Conservation (phyloP, 1,139 yeast genomes). For the Diutina ranongensis region DNA sequence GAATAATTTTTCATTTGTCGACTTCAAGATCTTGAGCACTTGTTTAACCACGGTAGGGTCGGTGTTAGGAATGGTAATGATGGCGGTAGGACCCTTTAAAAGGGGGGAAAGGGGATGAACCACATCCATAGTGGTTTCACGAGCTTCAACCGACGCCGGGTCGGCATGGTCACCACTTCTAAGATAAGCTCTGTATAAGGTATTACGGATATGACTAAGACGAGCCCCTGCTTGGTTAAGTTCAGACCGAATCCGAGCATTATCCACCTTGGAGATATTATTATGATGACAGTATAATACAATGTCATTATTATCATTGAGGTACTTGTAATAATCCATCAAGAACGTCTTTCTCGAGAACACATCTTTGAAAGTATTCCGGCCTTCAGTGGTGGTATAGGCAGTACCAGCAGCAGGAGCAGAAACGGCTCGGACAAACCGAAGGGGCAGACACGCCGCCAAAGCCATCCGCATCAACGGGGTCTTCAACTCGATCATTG, state of each 20-base stretch:
- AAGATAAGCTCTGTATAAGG: conserved; percentile 63
- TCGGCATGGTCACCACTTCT: conserved; percentile 58
- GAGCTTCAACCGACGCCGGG: conserved; percentile 45
- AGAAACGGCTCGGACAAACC: not conserved
- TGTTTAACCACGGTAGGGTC: conserved; percentile 60
- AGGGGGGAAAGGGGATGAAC: conserved; percentile 60
- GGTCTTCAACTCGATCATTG: not conserved
- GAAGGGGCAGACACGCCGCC: not conserved
- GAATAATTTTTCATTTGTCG: conserved; percentile 61
- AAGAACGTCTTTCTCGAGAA: conserved; percentile 73
- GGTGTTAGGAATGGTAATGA: conserved; percentile 55
- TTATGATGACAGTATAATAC: conserved; percentile 76
- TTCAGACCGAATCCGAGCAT: conserved; percentile 48
- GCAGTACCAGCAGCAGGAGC: not conserved
- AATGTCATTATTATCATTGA: conserved; percentile 58
- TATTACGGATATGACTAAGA: conserved; percentile 55
- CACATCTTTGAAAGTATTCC: conserved; percentile 40
- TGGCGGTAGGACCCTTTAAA: conserved; percentile 77
- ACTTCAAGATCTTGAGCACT: conserved; percentile 49
- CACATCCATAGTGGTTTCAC: conserved; percentile 31
- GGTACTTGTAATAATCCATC: conserved; percentile 63
- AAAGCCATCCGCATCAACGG: not conserved
- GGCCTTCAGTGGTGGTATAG: conserved; percentile 7
- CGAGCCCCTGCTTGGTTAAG: conserved; percentile 54
- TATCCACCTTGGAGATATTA: conserved; percentile 62